phyloP scores from a whole-genome alignment of 192 early-diverging fungal species.

The Gryganskiella cystojenkinii region DNA sequence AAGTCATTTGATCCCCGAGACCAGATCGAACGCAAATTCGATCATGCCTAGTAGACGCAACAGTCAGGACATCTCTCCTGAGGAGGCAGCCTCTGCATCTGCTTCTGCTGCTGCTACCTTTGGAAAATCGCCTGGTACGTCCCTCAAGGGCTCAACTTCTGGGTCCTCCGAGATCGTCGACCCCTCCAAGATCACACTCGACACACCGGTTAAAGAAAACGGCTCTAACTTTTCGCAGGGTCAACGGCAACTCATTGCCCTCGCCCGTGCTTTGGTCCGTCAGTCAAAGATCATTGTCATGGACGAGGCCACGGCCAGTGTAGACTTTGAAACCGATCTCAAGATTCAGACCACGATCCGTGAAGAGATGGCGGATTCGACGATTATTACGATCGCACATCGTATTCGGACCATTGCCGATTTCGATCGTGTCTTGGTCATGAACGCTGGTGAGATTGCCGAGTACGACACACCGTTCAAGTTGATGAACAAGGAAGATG shows the following conservation, averaged over 20 bases:
- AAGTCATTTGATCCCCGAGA: constrained; percentile 70
- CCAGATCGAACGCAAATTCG: not conserved
- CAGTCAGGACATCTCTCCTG: constrained; percentile 13
- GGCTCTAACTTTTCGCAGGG: constrained; percentile 81
- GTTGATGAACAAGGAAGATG: constrained; percentile 72
- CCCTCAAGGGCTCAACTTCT: constrained; percentile 4
- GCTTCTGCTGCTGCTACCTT: not conserved
- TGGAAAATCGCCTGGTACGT: constrained; percentile 10
- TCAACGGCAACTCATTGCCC: constrained; percentile 80
- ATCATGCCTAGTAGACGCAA: constrained; percentile 17
- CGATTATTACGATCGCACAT: constrained; percentile 92
- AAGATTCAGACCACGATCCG: constrained; percentile 89
- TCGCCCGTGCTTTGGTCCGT: constrained; percentile 81
- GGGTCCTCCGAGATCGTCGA: constrained; percentile 53
- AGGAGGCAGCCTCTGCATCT: no score
- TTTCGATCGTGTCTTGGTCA: constrained; percentile 86
- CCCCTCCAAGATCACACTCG: constrained; percentile 65
- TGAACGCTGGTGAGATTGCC: constrained; percentile 80
- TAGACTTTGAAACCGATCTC: constrained; percentile 87
- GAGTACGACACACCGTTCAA: constrained; percentile 84
- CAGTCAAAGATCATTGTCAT: constrained; percentile 74
- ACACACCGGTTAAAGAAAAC: constrained; percentile 82
- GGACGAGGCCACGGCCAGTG: constrained; percentile 91
- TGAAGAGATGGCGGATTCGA: constrained; percentile 73
- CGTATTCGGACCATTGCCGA: constrained; percentile 85